Conservation (phyloP, 2,329 filamentous ascomycete genomes). For the Penicillium palitans region DNA sequence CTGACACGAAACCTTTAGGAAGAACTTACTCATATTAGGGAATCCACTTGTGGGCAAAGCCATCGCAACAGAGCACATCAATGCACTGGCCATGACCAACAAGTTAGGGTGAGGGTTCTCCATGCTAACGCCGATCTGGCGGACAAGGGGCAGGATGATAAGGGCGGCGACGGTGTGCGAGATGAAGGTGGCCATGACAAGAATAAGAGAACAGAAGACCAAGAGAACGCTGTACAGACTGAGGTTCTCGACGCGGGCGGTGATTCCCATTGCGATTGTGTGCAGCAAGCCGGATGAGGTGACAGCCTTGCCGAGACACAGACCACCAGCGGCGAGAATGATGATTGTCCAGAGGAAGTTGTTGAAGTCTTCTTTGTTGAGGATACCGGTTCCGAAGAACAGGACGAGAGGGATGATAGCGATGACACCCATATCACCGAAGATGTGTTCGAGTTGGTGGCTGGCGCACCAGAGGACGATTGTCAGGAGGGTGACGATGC, state of each 20-base stretch:
- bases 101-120: conserved; percentile 88
- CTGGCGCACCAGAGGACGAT: conserved; percentile 91
- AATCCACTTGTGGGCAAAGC: conserved; percentile 93
- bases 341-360: conserved; percentile 99
- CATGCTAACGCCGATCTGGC: conserved; percentile 82
- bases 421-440: conserved; percentile 98
- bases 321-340: conserved; percentile 89
- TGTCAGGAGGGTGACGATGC: conserved; percentile 75
- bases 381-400: conserved; percentile 93
- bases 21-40: conserved; percentile 94
- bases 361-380: conserved; percentile 99
- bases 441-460: conserved; percentile 81
- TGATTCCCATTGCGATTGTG: conserved; percentile 79
- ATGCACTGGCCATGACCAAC: conserved; percentile 87
- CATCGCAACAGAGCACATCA: conserved; percentile 99
- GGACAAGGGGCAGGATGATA: conserved; percentile 89
- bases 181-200: conserved; percentile 96
- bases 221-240: conserved; percentile 83
- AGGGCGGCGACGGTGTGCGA: conserved; percentile 94
- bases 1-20: not conserved
- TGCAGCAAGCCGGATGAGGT: conserved; percentile 89
- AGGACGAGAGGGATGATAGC: conserved; percentile 93
- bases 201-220: conserved; percentile 78
- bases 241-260: conserved; percentile 69
- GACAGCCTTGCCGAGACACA: conserved; percentile 91